Percentiles rank a stretch among this genome's conserved stretches.
phyloP scores from a whole-genome alignment of 768 basidiomycete genomes.

The Pleurotus tuoliensis region DNA sequence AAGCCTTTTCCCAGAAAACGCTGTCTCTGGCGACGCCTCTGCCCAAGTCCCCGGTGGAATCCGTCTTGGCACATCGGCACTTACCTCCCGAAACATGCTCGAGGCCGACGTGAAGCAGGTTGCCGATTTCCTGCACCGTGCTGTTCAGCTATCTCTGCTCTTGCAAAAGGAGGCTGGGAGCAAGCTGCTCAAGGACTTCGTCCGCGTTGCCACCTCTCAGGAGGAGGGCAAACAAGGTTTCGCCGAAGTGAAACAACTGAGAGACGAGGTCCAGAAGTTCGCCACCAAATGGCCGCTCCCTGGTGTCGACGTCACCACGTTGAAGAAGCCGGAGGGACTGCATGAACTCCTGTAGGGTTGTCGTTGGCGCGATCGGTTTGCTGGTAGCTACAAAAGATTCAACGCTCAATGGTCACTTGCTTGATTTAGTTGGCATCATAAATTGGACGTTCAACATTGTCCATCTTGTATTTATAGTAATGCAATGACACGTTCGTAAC shows the following conservation, averaged over 20 bases:
- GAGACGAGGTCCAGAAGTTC: slow-evolving; percentile 77
- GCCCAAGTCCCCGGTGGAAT: slow-evolving; percentile 97
- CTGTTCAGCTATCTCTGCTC: slow-evolving; percentile 83
- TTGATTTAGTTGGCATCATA: slow-evolving; percentile 1
- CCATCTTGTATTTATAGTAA: slow-evolving; percentile 16
- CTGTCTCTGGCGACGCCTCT: slow-evolving; percentile 93
- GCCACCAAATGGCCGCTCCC: slow-evolving; percentile 91
- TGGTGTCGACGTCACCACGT: slow-evolving; percentile 57
- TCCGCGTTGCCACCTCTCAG: slow-evolving; percentile 68
- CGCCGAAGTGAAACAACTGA: slow-evolving; percentile 66
- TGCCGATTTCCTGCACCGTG: slow-evolving; percentile 88
- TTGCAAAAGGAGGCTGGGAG: slow-evolving; percentile 94
- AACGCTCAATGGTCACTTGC: slow-evolving; percentile 37
- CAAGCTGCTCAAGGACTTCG: slow-evolving; percentile 95
- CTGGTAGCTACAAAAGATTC: slow-evolving; percentile 38
- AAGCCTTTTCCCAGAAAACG: too few relatives aligned
- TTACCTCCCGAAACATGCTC: slow-evolving; percentile 92
- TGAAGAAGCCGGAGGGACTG: slow-evolving; percentile 62
- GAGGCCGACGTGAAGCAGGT: slow-evolving; percentile 86
- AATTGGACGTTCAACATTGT: slow-evolving; percentile 55
- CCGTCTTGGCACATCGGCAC: slow-evolving; percentile 89
- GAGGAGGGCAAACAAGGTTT: slow-evolving; percentile 70
- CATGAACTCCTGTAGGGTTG: slow-evolving; percentile 12
- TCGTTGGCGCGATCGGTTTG: slow-evolving; percentile 8
- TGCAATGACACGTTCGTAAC: neutral